Evolutionary conservation across 306 rosid species (phyloP).

Genomic region (Astragalus glycyphyllos): DNA sequence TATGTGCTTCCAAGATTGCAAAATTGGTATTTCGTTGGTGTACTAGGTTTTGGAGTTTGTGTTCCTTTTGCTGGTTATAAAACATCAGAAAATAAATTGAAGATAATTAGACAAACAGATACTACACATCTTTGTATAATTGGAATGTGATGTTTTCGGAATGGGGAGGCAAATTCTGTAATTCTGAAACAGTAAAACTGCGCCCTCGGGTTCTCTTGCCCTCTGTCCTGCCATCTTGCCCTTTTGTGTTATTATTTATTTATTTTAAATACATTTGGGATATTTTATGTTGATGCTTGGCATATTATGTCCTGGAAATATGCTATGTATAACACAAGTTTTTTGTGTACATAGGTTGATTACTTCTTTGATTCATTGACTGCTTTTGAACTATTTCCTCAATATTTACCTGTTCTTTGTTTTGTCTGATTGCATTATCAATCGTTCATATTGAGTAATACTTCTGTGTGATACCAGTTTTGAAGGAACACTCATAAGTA

Average conservation of each 20-base stretch:
- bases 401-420: slow-evolving; percentile 22
- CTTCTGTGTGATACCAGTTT: slow-evolving; percentile 15
- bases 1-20: slow-evolving; percentile 33
- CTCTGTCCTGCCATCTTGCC: slow-evolving; percentile 16
- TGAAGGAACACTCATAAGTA: slow-evolving; percentile 8
- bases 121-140: slow-evolving; percentile 21
- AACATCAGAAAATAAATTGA: not conserved
- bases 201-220: slow-evolving; percentile 22
- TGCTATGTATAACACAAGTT: not conserved
- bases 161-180: slow-evolving; percentile 23
- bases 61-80: slow-evolving; percentile 31
- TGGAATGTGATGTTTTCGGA: slow-evolving; percentile 40
- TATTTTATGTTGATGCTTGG: slow-evolving; percentile 27
- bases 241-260: not conserved
- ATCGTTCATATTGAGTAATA: slow-evolving; percentile 22
- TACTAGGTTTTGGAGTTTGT: slow-evolving; percentile 23
- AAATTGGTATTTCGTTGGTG: slow-evolving; percentile 38
- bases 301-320: slow-evolving; percentile 31
- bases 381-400: slow-evolving; percentile 8
- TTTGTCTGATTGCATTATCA: slow-evolving; percentile 29
- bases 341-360: slow-evolving; percentile 20
- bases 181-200: slow-evolving; percentile 32
- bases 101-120: slow-evolving; percentile 25
- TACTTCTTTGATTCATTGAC: slow-evolving; percentile 30
- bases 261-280: not conserved